phyloP scores from a whole-genome alignment of 1,284 basidiomycete genomes.

The Peniophora sp. region DNA sequence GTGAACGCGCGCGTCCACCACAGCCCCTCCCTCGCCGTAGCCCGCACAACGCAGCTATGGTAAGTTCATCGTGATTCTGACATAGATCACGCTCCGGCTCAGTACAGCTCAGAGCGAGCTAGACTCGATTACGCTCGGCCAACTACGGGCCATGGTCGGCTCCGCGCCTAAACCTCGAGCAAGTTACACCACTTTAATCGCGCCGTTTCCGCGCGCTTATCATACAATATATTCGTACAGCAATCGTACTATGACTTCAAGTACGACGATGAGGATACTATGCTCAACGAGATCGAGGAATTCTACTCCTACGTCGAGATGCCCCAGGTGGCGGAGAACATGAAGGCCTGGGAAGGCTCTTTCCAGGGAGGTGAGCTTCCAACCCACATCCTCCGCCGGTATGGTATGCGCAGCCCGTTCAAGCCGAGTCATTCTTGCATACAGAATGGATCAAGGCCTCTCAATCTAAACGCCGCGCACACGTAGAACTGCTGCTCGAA shows the following conservation, averaged over 20 bases:
- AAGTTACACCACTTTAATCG: conserved; percentile 21
- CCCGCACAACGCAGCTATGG: too few species aligned
- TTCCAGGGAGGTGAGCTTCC: conserved; percentile 57
- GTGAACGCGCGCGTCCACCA: too few species aligned
- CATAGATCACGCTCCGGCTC: too few species aligned
- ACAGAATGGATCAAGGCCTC: conserved; percentile 75
- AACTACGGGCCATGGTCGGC: conserved; percentile 68
- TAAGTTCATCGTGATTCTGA: too few species aligned
- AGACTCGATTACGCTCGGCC: conserved; percentile 78
- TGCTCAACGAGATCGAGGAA: conserved; percentile 95
- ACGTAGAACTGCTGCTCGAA: conserved; percentile 76
- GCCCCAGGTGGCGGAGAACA: conserved; percentile 82
- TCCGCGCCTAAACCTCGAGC: conserved; percentile 71
- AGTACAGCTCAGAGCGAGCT: conserved; percentile 15
- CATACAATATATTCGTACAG: conserved; percentile 27
- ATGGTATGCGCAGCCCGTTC: conserved; percentile 1
- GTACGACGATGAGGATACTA: conserved; percentile 92
- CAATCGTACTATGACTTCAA: conserved; percentile 84
- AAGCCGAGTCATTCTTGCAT: conserved; percentile 1
- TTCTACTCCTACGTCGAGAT: conserved; percentile 98
- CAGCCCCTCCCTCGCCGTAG: too few species aligned
- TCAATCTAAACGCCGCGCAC: conserved; percentile 53
- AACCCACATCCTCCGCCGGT: conserved; percentile 9
- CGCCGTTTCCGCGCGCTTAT: background rate
- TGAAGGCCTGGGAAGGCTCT: conserved; percentile 81